A percentile compares a stretch with the other conserved stretches of the same genome.
Conservation (phyloP, 2,329 filamentous ascomycete species). For the Ramularia endophylla region DNA sequence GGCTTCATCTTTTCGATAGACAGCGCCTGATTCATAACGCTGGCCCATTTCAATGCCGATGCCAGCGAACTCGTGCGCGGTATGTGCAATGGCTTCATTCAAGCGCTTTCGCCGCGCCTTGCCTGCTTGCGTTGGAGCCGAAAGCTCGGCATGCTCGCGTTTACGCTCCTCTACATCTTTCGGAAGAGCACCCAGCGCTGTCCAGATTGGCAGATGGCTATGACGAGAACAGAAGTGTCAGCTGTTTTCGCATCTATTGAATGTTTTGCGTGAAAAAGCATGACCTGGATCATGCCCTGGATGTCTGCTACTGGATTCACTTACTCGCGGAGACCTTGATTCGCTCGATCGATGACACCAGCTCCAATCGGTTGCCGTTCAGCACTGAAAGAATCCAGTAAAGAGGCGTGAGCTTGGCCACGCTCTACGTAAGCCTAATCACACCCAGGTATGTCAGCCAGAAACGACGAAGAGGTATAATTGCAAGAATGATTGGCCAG, state of each 20-base stretch:
- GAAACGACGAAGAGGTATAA: too few relatives aligned
- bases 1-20: constrained; percentile 26
- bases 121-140: constrained; percentile 22
- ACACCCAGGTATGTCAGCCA: too few relatives aligned
- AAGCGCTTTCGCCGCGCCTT: constrained; percentile 35
- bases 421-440: constrained; percentile 18
- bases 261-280: too few relatives aligned
- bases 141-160: constrained; percentile 25
- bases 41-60: constrained; percentile 58
- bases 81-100: constrained; percentile 25
- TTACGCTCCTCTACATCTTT: constrained; percentile 25
- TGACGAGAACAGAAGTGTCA: too few relatives aligned
- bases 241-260: too few relatives aligned
- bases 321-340: constrained; percentile 48
- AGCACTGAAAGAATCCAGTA: constrained; percentile 27
- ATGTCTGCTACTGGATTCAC: too few relatives aligned
- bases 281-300: too few relatives aligned
- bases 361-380: constrained; percentile 37
- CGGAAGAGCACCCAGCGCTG: constrained; percentile 25
- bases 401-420: constrained; percentile 13
- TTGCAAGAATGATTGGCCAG: too few relatives aligned
- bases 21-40: constrained; percentile 42
- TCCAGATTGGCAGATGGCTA: constrained; percentile 34
- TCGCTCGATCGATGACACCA: constrained; percentile 50
- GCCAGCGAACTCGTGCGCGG: constrained; percentile 42